Evolutionary conservation across 148 eudicot genomes (phyloP), one percentile per base, ranked within the genome.

Genomic region (Cornus suecica): DNA sequence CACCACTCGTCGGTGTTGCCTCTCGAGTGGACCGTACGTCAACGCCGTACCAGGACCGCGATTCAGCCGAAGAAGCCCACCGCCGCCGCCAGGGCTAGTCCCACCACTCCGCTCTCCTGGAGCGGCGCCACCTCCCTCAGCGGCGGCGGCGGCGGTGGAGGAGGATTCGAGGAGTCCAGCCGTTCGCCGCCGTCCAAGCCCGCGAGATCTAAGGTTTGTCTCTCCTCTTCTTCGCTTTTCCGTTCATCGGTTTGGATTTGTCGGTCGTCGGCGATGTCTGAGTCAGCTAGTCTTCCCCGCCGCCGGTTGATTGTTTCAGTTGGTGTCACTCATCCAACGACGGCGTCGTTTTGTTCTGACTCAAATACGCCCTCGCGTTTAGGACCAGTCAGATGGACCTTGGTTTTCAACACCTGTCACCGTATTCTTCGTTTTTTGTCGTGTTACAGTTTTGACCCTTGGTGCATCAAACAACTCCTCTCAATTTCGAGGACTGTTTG

Each of bases 31-130:
- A 82, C 67, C 78, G 80, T 83, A 10, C 79, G 80, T 28, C 86
- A 80, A 23, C 83, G 75, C 78, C 73, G 86, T 24, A 76, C 86
- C 58, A 78, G 15, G 29, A 66, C 76, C 26, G 73, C 48, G 58
- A 20, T 65, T 31, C 70, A 65, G 18, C 15, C 63, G 11, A 58
- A 32, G 68, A 71, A 71, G 31, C 73, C 58, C 23, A 31, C 80
- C 5, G 61, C 78, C 9, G 42, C 42, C 9, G 8, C 42, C 26
- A 70, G 90, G 28, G 84, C 77, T 45, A 84, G 87, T 72, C 90
- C 90, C 45, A 78, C 84, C 64, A 87, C 90, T 24, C 90, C 90
- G n/a, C 82, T 87, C 27, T 87, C 87, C 18, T 84, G 87, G 87
- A 82, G 77, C 72, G 79, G 79, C 42, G 80, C 77, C 71, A 80